A percentile compares a stretch with the other conserved stretches of the same genome.
phyloP scores from a whole-genome alignment of 495 filamentous ascomycete genomes.

The Penicillium angulare region DNA sequence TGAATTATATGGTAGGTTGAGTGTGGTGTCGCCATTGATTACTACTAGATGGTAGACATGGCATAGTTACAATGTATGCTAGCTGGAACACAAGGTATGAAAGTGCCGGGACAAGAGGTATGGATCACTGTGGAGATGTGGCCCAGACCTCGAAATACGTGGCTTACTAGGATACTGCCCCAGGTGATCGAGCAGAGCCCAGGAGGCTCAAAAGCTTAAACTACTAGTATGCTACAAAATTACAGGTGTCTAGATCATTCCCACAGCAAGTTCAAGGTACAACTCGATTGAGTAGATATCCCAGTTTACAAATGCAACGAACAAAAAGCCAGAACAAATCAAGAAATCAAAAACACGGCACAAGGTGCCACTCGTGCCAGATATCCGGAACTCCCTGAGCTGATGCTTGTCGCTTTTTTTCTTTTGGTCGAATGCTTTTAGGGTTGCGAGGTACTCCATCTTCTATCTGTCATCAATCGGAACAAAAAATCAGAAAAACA shows the following conservation, averaged over 20 bases:
- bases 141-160: too few species aligned
- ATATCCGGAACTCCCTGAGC: conserved; percentile 80
- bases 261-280: conserved; percentile 3
- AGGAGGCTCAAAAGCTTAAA: neutral
- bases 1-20: too few species aligned
- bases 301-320: conserved; percentile 22
- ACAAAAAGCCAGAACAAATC: conserved; percentile 19
- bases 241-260: neutral
- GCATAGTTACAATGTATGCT: too few species aligned
- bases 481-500: conserved; percentile 8
- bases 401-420: conserved; percentile 15
- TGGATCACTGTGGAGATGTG: too few species aligned
- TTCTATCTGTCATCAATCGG: conserved; percentile 31
- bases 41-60: too few species aligned
- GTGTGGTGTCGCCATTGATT: too few species aligned
- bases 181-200: neutral
- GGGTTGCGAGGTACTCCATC: conserved; percentile 29
- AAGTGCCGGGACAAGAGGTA: too few species aligned
- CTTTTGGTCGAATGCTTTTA: conserved; percentile 22
- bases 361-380: conserved; percentile 59
- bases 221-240: neutral
- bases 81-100: too few species aligned
- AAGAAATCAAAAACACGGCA: conserved; percentile 26
- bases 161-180: too few species aligned
- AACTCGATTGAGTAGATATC: conserved; percentile 25